Evolutionary conservation across 2,329 filamentous ascomycete species (phyloP).

Genomic region (Aspergillus hortae): DNA sequence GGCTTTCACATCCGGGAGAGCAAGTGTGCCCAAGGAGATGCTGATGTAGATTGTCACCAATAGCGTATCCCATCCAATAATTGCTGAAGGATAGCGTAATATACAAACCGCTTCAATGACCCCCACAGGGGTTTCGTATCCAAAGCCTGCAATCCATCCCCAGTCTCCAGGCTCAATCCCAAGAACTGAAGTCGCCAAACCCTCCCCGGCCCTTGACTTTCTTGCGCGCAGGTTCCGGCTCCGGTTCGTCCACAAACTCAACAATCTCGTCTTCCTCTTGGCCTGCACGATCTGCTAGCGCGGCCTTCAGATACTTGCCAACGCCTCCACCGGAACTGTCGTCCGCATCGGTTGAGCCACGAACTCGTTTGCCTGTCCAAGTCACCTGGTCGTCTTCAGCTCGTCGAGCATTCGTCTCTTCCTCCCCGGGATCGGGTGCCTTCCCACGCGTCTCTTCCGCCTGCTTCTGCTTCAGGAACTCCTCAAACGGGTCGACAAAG

Average conservation of each 20-base stretch:
- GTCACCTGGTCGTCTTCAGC: constrained; percentile 83
- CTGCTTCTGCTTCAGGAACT: constrained; percentile 75
- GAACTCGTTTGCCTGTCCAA: constrained; percentile 91
- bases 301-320: constrained; percentile 79
- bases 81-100: too few species aligned
- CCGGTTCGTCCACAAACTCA: constrained; percentile 59
- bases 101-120: neutral
- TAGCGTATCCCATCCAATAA: too few species aligned
- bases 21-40: too few species aligned
- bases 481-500: constrained; percentile 91
- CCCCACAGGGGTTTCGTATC: neutral
- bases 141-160: neutral
- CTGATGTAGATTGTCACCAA: too few species aligned
- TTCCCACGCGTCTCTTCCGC: constrained; percentile 54
- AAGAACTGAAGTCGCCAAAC: constrained; percentile 93
- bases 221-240: constrained; percentile 69
- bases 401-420: constrained; percentile 28
- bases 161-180: constrained; percentile 47
- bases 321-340: constrained; percentile 49
- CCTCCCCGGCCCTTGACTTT: constrained; percentile 68
- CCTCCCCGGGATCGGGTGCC: constrained; percentile 17
- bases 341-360: constrained; percentile 54
- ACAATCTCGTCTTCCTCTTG: constrained; percentile 57
- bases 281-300: constrained; percentile 37
- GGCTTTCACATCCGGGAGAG: neutral